phyloP scores from a whole-genome alignment of 306 rosid genomes.

The Pterocarpus santalinus region DNA sequence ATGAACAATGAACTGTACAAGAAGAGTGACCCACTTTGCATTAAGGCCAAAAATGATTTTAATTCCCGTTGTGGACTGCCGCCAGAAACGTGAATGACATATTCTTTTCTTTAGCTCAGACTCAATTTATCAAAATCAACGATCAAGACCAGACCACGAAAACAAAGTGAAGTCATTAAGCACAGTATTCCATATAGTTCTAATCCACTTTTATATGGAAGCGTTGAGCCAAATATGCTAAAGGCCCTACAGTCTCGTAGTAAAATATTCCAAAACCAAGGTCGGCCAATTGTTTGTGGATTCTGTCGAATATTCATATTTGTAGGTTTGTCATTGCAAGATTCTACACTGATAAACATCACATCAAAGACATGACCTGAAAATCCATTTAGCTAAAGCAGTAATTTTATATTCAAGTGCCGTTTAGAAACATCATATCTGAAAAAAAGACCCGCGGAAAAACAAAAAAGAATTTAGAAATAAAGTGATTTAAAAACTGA shows the following conservation, averaged over 20 bases:
- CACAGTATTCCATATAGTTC: conserved; percentile 17
- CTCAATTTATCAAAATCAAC: background rate
- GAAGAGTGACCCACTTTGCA: conserved; percentile 27
- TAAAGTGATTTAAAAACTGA: background rate
- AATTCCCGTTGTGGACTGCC: conserved; percentile 25
- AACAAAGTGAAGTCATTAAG: conserved; percentile 42
- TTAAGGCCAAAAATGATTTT: conserved; percentile 12
- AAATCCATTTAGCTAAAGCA: conserved; percentile 48
- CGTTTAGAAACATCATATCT: too few relatives aligned
- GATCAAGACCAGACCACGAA: conserved; percentile 36
- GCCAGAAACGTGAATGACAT: conserved; percentile 35
- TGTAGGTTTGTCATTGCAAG: conserved; percentile 45
- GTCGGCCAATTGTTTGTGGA: conserved; percentile 40
- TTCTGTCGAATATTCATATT: conserved; percentile 49
- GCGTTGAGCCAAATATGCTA: conserved; percentile 40
- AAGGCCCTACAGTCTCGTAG: conserved; percentile 11
- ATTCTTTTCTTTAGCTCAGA: background rate
- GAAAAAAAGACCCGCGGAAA: too few relatives aligned
- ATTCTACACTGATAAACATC: conserved; percentile 48
- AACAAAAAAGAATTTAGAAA: background rate
- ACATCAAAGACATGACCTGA: conserved; percentile 38
- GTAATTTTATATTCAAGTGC: background rate
- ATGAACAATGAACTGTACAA: background rate
- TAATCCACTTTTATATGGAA: conserved; percentile 47
- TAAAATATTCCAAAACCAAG: conserved; percentile 31